These are phyloP conservation scores for Stipa capillata DNA, from an alignment of 176 grass and related monocot genomes.

Conservation along the genomic window DNA sequence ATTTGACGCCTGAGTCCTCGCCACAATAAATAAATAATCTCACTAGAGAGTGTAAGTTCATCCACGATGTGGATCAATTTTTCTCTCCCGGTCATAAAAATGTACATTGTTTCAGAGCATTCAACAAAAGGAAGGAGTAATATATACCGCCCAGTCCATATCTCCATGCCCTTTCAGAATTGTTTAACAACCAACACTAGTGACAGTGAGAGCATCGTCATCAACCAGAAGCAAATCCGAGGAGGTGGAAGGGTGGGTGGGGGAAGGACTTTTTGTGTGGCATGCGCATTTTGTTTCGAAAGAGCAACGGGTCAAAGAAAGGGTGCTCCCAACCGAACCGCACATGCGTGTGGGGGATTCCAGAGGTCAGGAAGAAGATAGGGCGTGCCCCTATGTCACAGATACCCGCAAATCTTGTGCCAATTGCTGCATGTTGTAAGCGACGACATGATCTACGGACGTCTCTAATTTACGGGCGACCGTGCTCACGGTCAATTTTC, in stretches of 20 bases:
- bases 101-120: background rate
- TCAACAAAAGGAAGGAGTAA: background rate
- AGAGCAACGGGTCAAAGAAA: constrained; percentile 27
- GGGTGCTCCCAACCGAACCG: constrained; percentile 16
- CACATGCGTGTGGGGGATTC: constrained; percentile 22
- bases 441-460: background rate
- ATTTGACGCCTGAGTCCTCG: background rate
- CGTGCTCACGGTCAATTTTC: too few relatives aligned
- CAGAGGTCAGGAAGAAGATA: background rate
- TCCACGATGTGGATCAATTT: background rate
- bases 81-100: background rate
- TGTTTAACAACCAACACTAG: background rate
- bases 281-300: background rate
- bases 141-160: background rate
- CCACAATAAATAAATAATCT: background rate
- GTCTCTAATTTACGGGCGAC: too few relatives aligned
- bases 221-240: background rate
- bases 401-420: background rate
- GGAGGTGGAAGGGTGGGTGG: constrained; percentile 17
- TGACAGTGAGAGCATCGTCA: background rate
- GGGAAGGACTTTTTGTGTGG: background rate
- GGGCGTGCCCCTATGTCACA: background rate
- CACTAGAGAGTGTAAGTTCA: background rate
- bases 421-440: background rate
- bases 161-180: background rate